Evolutionary conservation across 1,139 yeast genomes (phyloP), one percentile per base, ranked within the genome.

Genomic region (Sugiyamaella novakii): DNA sequence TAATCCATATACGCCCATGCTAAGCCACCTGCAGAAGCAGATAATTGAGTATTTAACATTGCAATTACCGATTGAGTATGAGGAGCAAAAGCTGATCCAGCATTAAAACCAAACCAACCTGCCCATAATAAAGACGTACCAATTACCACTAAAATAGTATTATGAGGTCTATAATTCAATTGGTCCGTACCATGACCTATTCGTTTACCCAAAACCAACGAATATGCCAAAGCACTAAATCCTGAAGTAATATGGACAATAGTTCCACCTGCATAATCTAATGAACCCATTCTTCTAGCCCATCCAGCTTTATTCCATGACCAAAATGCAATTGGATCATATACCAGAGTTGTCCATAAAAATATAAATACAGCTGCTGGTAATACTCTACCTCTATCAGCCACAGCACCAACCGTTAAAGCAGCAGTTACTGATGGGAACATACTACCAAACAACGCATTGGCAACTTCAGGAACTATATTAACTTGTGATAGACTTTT

Each of bases 81-180:
- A 53, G 84, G 84, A 45, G 77, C 76, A 24, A 79, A 75, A 54
- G 91, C 83, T 5, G 94, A 81, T 38, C 91, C 88, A 11, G 95
- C 88, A 64, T 88, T 88, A 75, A 88, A 88, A 29, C 92, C 87
- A 52, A 87, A 73, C 96, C 96, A 88, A 8, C 96, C 96, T 52
- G 83, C 78, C 73, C 84, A 81, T 62, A 74, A 60, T 45, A 77
- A 65, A 12, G 75, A 66, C 0, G 86, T 77, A 12, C 88, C 88
- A 21, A 80, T 58, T 0, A 81, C 69, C 19, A 83, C 78, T 40
- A 64, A 48, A 7, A 60, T 36, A 3, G 64, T 54, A 25, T 62
- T 63, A 43, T 56, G 60, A n/a, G 70, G 69, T 41, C 60, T 57
- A 28, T 17, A 80, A 19, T 57, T 53, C 21, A 55, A 50, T 8